Conservation (phyloP, 2,329 filamentous ascomycete species). For the Fusarium foetens region DNA sequence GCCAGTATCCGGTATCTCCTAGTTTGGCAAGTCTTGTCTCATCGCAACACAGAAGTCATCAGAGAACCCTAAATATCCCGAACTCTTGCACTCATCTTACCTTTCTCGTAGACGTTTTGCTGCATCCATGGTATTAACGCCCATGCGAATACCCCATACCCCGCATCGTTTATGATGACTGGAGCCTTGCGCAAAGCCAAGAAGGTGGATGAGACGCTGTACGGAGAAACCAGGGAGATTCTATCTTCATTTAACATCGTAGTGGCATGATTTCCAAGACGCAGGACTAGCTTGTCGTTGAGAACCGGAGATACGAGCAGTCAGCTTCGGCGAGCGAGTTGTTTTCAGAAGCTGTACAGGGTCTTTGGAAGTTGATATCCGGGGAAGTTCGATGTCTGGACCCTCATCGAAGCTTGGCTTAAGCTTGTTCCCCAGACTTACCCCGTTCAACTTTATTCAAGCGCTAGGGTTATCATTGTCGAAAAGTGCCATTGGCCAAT, state of each 20-base stretch:
- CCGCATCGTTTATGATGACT: slow-evolving; percentile 13
- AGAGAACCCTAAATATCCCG: slow-evolving; percentile 34
- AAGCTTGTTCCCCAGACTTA: slow-evolving; percentile 1
- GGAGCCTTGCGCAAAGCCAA: slow-evolving; percentile 1
- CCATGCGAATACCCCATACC: slow-evolving; percentile 16
- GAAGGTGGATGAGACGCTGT: slow-evolving; percentile 19
- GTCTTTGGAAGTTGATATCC: slow-evolving; percentile 11
- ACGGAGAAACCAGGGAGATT: slow-evolving; percentile 1
- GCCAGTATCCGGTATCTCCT: background rate
- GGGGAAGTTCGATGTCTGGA: background rate
- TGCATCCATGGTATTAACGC: background rate
- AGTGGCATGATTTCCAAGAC: slow-evolving; percentile 15
- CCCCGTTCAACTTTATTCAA: slow-evolving; percentile 9
- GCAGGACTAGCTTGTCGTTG: background rate
- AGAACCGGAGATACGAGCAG: slow-evolving; percentile 31
- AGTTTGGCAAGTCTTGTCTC: background rate
- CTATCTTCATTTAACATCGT: background rate
- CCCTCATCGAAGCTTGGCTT: slow-evolving; percentile 8
- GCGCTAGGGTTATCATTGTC: background rate
- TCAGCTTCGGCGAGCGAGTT: slow-evolving; percentile 25
- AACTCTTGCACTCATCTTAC: background rate
- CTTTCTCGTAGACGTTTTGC: background rate
- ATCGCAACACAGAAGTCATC: background rate
- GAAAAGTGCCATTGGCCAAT: background rate
- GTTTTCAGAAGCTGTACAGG: background rate